Evolutionary conservation across 768 basidiomycete species (phyloP), one percentile per base, ranked within the genome.

Genomic region (Phanerodontia chrysosporium): DNA sequence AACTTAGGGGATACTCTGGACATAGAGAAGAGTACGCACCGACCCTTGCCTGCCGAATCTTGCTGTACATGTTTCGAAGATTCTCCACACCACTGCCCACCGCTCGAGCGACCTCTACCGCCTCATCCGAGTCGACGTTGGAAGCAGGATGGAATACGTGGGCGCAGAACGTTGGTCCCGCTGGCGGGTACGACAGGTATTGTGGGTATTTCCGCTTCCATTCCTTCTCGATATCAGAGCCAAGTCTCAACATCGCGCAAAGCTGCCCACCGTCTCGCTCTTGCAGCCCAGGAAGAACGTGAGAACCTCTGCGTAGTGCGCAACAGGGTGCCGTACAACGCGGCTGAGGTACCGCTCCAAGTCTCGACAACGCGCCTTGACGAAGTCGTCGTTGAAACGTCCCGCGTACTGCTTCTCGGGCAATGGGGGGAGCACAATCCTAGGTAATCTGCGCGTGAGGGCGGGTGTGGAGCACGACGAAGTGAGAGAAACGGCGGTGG

Each of bases 321-420:
- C 83, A 24, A 95, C 74, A 1, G 90, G 88, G 71, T 94, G 92
- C 36, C 87, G 75, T 27, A 85, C 83, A 36, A 94, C 74, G 51
- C 83, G 79, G 30, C 76, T 77, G 14, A 94, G 75, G 69, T 93
- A 95, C 42, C 89, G 76, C 69, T 93, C 90, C 45, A 95, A 75
- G 67, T 94, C 91, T 2, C 89, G 84, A 42, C 91, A 75, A 35
- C 92, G 76, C 12, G 88, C 89, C 68, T 94, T 91, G 6, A 95
- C 84, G 63, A 95, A 93, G 55, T 87, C 90, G 21, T 82, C 80
- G 59, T 80, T 89, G 69, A 94, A 93, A 9, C 90, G 77, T 1
- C 90, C n/a, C 0, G 89, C 78, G 62, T 94, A 92, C 63, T 90
- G 87, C 67, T 93, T 93, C 69, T 92, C 90, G 0, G 92, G 92